These are phyloP conservation scores for Annulohypoxylon maeteangense DNA, from an alignment of 495 filamentous ascomycete genomes.

Conservation along the genomic window DNA sequence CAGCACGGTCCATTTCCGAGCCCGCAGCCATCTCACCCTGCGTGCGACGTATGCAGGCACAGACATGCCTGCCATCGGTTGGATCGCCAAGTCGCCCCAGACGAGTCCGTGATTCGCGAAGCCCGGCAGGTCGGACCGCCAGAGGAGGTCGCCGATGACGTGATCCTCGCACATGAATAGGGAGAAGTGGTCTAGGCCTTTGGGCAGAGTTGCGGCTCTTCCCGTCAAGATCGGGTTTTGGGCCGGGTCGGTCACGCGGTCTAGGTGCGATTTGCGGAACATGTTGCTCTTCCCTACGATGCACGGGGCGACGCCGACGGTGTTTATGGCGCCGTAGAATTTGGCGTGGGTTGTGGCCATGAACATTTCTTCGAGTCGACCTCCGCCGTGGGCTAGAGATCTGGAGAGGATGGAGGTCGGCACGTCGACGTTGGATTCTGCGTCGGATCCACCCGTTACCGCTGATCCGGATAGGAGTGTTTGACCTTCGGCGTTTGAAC, in stretches of 20 bases:
- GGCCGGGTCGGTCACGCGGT: slow-evolving; percentile 72
- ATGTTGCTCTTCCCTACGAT: slow-evolving; percentile 98
- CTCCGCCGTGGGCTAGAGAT: slow-evolving; percentile 66
- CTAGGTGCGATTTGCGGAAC: slow-evolving; percentile 93
- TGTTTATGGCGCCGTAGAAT: slow-evolving; percentile 98
- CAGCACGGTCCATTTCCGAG: slow-evolving; percentile 92
- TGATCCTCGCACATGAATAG: slow-evolving; percentile 98
- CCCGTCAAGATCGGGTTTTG: slow-evolving; percentile 58
- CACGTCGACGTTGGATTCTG: slow-evolving; percentile 33
- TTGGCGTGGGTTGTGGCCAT: slow-evolving; percentile 94
- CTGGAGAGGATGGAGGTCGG: slow-evolving; percentile 47
- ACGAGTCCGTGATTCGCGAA: slow-evolving; percentile 85
- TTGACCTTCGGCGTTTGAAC: slow-evolving; percentile 53
- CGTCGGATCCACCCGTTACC: slow-evolving; percentile 41
- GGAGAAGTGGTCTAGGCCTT: slow-evolving; percentile 91
- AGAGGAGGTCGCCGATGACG: slow-evolving; percentile 90
- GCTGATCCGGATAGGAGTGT: slow-evolving; percentile 53
- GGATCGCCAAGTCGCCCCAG: slow-evolving; percentile 85
- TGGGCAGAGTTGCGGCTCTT: slow-evolving; percentile 58
- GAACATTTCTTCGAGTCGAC: slow-evolving; percentile 91
- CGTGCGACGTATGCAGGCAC: slow-evolving; percentile 81
- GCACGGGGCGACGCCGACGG: slow-evolving; percentile 88
- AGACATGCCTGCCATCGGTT: slow-evolving; percentile 87
- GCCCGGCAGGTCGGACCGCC: slow-evolving; percentile 68
- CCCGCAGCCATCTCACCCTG: slow-evolving; percentile 89